A percentile compares a stretch with the other conserved stretches of the same genome.
Evolutionary conservation across 257 asterid species (phyloP).

Genomic region (Nicotiana obtusifolia): DNA sequence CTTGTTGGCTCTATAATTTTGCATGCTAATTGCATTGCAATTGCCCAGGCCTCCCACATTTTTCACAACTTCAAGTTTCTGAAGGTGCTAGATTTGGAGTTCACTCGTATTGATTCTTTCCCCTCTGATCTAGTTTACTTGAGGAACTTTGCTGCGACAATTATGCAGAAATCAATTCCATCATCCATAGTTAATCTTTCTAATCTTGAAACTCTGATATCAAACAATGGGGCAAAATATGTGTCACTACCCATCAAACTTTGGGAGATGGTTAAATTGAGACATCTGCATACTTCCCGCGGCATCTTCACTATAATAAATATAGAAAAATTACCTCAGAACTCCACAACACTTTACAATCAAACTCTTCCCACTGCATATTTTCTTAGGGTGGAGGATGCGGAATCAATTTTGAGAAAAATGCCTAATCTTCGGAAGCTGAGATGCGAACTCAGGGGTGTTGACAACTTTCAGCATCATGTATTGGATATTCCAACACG

Average conservation of each 20-base stretch:
- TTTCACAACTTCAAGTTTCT: constrained; percentile 5
- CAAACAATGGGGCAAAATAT: background rate
- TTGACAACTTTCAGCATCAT: background rate
- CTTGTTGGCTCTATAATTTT: background rate
- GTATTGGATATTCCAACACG: background rate
- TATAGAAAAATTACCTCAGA: background rate
- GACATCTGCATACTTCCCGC: constrained; percentile 4
- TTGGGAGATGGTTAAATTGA: constrained; percentile 10
- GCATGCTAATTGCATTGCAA: background rate
- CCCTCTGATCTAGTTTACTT: background rate
- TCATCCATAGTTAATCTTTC: background rate
- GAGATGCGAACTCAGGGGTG: background rate
- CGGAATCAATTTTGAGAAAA: background rate
- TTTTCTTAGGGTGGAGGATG: background rate
- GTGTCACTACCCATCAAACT: background rate
- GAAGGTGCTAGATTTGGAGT: constrained; percentile 14
- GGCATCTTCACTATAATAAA: background rate
- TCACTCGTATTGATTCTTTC: background rate
- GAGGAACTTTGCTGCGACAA: constrained; percentile 12
- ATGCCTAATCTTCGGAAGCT: constrained; percentile 8
- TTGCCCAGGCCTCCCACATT: background rate
- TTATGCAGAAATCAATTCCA: background rate
- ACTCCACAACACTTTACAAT: background rate
- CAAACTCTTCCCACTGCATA: constrained; percentile 1
- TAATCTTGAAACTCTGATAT: constrained; percentile 9